phyloP scores from a whole-genome alignment of 768 basidiomycete genomes.

The Suillus ampliporus region DNA sequence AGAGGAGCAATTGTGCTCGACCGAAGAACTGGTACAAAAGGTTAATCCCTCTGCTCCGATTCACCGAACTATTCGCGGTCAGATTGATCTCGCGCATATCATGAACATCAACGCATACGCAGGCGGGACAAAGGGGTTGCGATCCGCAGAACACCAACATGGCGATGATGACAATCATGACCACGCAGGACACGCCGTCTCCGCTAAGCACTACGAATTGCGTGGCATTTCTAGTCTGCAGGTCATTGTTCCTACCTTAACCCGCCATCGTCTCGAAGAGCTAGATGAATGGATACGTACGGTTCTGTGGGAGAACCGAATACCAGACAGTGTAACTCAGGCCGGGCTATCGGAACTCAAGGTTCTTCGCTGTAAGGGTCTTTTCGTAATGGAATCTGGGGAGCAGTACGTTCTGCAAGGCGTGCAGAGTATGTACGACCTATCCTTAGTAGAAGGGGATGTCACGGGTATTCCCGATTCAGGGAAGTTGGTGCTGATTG shows the following conservation, averaged over 20 bases:
- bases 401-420: slow-evolving; percentile 84
- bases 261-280: slow-evolving; percentile 46
- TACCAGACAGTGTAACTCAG: slow-evolving; percentile 42
- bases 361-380: slow-evolving; percentile 88
- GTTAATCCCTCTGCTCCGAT: slow-evolving; percentile 85
- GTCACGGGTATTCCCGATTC: slow-evolving; percentile 56
- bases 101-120: slow-evolving; percentile 85
- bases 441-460: slow-evolving; percentile 50
- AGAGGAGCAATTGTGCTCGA: slow-evolving; percentile 46
- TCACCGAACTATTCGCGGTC: slow-evolving; percentile 69
- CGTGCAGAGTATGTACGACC: slow-evolving; percentile 89
- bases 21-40: slow-evolving; percentile 66
- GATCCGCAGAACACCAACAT: slow-evolving; percentile 31
- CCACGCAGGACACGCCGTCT: slow-evolving; percentile 36
- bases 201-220: slow-evolving; percentile 63
- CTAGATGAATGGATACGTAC: slow-evolving; percentile 84
- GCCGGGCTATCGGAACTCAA: slow-evolving; percentile 43
- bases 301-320: slow-evolving; percentile 79
- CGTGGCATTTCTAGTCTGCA: slow-evolving; percentile 87
- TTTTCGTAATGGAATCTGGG: slow-evolving; percentile 62
- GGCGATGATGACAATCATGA: slow-evolving; percentile 38
- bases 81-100: slow-evolving; percentile 76
- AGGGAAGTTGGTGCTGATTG: slow-evolving; percentile 89
- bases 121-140: slow-evolving; percentile 43
- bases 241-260: slow-evolving; percentile 68